Evolutionary conservation across 2,329 filamentous ascomycete genomes (phyloP).

Genomic region (Cladorrhinum sp.): DNA sequence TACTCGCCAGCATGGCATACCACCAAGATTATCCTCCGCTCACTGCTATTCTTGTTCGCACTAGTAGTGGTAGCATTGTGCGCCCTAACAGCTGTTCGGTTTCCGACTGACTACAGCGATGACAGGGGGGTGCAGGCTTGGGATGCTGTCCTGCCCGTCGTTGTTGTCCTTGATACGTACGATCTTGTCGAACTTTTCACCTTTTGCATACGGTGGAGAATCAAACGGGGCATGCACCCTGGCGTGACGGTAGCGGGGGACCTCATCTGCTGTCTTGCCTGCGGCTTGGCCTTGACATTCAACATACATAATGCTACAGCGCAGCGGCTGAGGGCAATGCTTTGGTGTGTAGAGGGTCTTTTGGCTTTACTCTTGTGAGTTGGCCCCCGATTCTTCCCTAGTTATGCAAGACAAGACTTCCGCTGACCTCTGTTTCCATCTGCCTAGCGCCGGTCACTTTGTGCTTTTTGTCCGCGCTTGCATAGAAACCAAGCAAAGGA

Average conservation of each 20-base stretch:
- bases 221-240: slow-evolving; percentile 5
- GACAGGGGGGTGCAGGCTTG: not conserved
- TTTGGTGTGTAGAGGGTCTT: not conserved
- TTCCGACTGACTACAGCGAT: not conserved
- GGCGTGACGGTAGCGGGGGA: not conserved
- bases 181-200: not conserved
- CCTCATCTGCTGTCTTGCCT: not conserved
- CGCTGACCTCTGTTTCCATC: not conserved
- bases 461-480: slow-evolving; percentile 3
- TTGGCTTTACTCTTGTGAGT: not conserved
- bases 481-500: slow-evolving; percentile 1
- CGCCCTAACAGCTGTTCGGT: not conserved
- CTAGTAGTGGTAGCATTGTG: not conserved
- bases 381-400: too few relatives aligned
- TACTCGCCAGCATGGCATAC: slow-evolving; percentile 4
- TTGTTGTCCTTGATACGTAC: not conserved
- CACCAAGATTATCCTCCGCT: slow-evolving; percentile 4
- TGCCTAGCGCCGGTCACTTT: not conserved
- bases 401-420: too few relatives aligned
- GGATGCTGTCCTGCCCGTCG: not conserved
- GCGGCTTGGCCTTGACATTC: not conserved
- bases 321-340: not conserved
- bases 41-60: not conserved
- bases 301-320: not conserved
- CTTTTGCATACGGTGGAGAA: not conserved